Conservation (phyloP, 192 early-diverging fungal species). For the Coemansia sp. region DNA sequence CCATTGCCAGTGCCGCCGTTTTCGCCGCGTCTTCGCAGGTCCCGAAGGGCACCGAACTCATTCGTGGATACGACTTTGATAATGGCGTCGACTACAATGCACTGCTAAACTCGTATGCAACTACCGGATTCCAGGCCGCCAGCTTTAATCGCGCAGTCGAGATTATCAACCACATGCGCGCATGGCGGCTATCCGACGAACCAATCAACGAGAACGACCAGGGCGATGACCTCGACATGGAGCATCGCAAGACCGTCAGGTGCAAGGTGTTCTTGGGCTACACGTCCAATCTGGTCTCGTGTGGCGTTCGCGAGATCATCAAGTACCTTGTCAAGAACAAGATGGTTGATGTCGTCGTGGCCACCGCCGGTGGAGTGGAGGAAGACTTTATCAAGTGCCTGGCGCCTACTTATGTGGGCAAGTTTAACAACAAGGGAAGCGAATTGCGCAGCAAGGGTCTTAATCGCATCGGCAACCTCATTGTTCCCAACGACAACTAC, state of each 20-base stretch:
- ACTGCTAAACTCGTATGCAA: constrained; percentile 68
- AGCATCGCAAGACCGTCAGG: constrained; percentile 64
- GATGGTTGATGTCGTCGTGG: constrained; percentile 86
- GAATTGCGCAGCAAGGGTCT: constrained; percentile 83
- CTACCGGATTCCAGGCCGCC: constrained; percentile 94
- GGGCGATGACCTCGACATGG: constrained; percentile 64
- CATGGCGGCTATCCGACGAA: constrained; percentile 87
- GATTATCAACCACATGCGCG: constrained; percentile 87
- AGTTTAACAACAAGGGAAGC: constrained; percentile 72
- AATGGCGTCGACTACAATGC: constrained; percentile 71
- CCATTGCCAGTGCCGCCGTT: constrained; percentile 58
- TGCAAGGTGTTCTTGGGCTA: constrained; percentile 98
- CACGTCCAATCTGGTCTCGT: constrained; percentile 96
- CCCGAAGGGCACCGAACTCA: constrained; percentile 59
- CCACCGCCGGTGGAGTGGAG: constrained; percentile 94
- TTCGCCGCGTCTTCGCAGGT: constrained; percentile 69
- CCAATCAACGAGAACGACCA: constrained; percentile 58
- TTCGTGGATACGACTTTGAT: constrained; percentile 94
- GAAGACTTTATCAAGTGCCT: constrained; percentile 99
- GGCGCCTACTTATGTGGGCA: constrained; percentile 81
- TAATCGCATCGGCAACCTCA: constrained; percentile 95
- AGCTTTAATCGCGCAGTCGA: constrained; percentile 83
- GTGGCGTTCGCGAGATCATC: constrained; percentile 89
- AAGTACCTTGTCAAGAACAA: constrained; percentile 86
- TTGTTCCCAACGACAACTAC: constrained; percentile 99